phyloP scores from a whole-genome alignment of 331 rosid species.

The Cucumis variabilis region DNA sequence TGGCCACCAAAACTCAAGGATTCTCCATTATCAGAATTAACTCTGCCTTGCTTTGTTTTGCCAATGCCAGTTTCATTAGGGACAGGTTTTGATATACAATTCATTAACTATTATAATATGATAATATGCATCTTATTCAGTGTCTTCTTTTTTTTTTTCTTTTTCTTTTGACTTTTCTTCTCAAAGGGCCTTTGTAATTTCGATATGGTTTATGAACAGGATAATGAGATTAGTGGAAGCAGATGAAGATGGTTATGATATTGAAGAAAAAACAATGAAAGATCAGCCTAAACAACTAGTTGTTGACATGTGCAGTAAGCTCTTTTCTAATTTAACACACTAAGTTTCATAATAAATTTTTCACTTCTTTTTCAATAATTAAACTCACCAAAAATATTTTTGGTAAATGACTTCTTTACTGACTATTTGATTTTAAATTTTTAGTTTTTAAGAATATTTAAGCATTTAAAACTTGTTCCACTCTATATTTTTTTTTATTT shows the following conservation, averaged over 20 bases:
- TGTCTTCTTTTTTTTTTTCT: not conserved
- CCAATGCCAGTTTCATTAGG: slow-evolving; percentile 79
- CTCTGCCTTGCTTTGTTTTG: slow-evolving; percentile 85
- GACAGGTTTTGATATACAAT: slow-evolving; percentile 54
- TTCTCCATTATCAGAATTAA: slow-evolving; percentile 64
- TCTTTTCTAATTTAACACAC: not conserved
- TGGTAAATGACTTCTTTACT: too few species aligned
- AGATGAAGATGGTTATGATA: slow-evolving; percentile 39
- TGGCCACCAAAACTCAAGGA: slow-evolving; percentile 73
- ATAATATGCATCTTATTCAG: too few species aligned
- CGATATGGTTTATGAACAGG: slow-evolving; percentile 45
- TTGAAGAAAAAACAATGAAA: slow-evolving; percentile 35
- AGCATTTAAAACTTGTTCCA: too few species aligned
- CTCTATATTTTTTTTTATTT: too few species aligned
- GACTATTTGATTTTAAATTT: too few species aligned
- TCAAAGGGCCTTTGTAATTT: not conserved
- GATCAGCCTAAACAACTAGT: slow-evolving; percentile 54
- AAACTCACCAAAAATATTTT: too few species aligned
- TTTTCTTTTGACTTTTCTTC: too few species aligned
- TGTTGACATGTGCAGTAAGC: slow-evolving; percentile 86
- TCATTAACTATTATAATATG: not conserved
- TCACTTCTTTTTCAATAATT: too few species aligned
- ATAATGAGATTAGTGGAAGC: slow-evolving; percentile 56
- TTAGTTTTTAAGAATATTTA: too few species aligned
- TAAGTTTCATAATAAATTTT: too few species aligned